Evolutionary conservation across 2,329 filamentous ascomycete genomes (phyloP).

Genomic region (Anthostomella pinea): DNA sequence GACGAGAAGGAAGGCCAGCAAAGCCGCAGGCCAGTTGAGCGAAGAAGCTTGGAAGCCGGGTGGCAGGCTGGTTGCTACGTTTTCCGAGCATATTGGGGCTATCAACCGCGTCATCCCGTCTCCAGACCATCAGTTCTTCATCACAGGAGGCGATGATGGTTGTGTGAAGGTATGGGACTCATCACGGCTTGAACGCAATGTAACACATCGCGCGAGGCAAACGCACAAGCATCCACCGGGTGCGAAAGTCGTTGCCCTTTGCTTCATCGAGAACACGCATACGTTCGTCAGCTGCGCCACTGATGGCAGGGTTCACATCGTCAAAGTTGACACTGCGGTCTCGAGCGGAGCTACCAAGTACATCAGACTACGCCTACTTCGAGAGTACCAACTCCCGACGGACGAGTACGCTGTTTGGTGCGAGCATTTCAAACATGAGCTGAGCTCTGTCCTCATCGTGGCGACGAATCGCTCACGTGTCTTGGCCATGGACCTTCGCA

Average conservation of each 20-base stretch:
- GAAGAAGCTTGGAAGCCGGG: constrained; percentile 76
- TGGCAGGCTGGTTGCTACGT: constrained; percentile 80
- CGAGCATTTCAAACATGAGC: constrained; percentile 84
- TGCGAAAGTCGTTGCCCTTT: constrained; percentile 73
- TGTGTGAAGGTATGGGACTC: constrained; percentile 93
- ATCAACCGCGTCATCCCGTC: constrained; percentile 80
- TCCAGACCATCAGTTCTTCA: constrained; percentile 90
- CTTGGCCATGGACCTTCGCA: constrained; percentile 79
- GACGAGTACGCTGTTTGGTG: constrained; percentile 84
- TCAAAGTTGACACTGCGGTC: constrained; percentile 65
- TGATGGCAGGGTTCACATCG: constrained; percentile 86
- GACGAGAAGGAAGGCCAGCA: constrained; percentile 50
- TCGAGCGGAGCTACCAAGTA: constrained; percentile 63
- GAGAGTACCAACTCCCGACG: constrained; percentile 73
- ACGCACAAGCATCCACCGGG: constrained; percentile 74
- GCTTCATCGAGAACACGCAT: constrained; percentile 91
- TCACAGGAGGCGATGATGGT: constrained; percentile 90
- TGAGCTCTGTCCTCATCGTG: constrained; percentile 76
- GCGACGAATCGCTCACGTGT: constrained; percentile 85
- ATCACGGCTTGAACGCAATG: constrained; percentile 82
- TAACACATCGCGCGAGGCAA: constrained; percentile 82
- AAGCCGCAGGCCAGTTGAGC: constrained; percentile 48
- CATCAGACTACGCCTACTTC: constrained; percentile 70
- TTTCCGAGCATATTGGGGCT: constrained; percentile 80
- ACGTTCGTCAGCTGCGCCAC: constrained; percentile 88